Evolutionary conservation across 805 yeast genomes (phyloP), one percentile per base, ranked within the genome.

Genomic region (Priceomyces fermenticarens): DNA sequence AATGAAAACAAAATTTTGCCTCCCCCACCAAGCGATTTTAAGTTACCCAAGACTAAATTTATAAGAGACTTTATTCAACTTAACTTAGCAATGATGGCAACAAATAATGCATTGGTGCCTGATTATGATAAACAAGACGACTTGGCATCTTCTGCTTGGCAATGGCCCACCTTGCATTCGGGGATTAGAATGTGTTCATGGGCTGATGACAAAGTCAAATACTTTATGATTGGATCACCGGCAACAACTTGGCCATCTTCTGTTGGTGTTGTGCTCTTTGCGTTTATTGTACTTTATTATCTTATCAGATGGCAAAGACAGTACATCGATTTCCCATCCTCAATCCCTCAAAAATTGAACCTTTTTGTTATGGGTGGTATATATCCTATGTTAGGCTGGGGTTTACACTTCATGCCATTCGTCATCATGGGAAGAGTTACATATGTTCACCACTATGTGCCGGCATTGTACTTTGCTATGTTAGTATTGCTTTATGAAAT

Each of bases 401-500:
- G 81, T 32, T 72, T 88, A 54, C 97, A 91, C 65, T 91, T 73
- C 64, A 58, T 86, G 55, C 98, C 99, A 27, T 91, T 91, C 65
- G 78, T 85, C 26, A 65, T 88, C 44, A 91, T 91, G 99, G 89
- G 95, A 10, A 85, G 99, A 72, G 97, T 93, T 42, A 89, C 96
- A 2, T 91, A 93, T 61, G 93, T 91, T 27, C 99, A 91, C 66
- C 99, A 91, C 63, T 91, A 91, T 64, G 78, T 89, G 51, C 99
- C 99, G 10, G 96, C 98, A 1, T 75, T 90, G 48, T 91, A 86
- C 67, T 91, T 91, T 70, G 98, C 98, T 38, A 83, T 89, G 71
- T 69, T 90, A 48, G 83, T 88, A 25, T 73, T 80, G 51, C 80
- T 78, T 42, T 85, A 79, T 62, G 66, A 77, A 48, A 65, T 83